Evolutionary conservation across 257 asterid species (phyloP).

Genomic region (Fraxinus cuspidata): DNA sequence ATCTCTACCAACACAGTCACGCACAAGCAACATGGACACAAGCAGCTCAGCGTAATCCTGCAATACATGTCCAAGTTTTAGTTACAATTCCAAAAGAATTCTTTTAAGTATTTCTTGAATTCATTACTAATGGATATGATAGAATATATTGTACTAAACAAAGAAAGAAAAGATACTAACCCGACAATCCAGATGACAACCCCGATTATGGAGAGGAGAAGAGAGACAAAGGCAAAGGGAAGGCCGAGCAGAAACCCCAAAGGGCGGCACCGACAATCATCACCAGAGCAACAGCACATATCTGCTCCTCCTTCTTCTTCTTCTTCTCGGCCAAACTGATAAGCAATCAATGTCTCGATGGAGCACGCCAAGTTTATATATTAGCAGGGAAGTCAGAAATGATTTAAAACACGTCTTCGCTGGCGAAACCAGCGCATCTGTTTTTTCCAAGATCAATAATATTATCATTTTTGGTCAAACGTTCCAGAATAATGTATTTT

Average conservation of each 20-base stretch:
- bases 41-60: conserved; percentile 64
- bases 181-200: conserved; percentile 35
- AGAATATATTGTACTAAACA: background rate
- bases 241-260: conserved; percentile 35
- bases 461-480: background rate
- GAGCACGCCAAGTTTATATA: background rate
- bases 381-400: background rate
- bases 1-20: conserved; percentile 69
- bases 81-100: background rate
- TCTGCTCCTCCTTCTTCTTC: background rate
- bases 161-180: conserved; percentile 11
- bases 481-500: background rate
- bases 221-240: conserved; percentile 35
- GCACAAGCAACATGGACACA: conserved; percentile 83
- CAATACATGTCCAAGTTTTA: conserved; percentile 6
- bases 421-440: background rate
- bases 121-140: background rate
- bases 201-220: conserved; percentile 34
- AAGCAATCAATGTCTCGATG: background rate
- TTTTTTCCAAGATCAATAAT: background rate
- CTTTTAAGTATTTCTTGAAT: background rate
- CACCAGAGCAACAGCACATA: conserved; percentile 30
- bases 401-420: background rate
- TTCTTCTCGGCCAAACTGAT: background rate
- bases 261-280: conserved; percentile 29